These are phyloP conservation scores for Cordia subcordata DNA, from an alignment of 257 asterid species.

Conservation along the genomic window DNA sequence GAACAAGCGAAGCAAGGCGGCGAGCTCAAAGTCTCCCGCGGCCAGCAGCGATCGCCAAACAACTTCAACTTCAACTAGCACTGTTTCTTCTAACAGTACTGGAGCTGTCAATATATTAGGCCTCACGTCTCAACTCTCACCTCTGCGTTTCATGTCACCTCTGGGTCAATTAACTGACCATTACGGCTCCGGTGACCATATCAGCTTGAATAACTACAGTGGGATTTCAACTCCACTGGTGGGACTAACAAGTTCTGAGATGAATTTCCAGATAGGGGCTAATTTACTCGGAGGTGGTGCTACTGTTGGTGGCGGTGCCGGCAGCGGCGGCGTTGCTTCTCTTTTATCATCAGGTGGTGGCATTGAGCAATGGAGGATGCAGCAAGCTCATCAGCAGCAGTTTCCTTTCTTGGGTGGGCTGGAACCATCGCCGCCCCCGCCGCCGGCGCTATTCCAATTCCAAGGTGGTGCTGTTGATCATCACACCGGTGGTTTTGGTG, in stretches of 20 bases:
- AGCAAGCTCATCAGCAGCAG: slow-evolving; percentile 35
- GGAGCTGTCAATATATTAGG: slow-evolving; percentile 10
- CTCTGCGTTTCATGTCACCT: slow-evolving; percentile 61
- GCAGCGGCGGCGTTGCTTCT: not conserved
- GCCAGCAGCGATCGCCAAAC: slow-evolving; percentile 42
- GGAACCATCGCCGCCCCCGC: slow-evolving; percentile 16
- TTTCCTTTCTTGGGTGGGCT: slow-evolving; percentile 56
- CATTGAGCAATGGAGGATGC: slow-evolving; percentile 70
- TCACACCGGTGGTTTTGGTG: slow-evolving; percentile 39
- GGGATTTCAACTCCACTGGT: slow-evolving; percentile 34
- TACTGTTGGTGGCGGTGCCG: not conserved
- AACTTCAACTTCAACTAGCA: slow-evolving; percentile 42
- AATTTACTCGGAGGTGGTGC: slow-evolving; percentile 30
- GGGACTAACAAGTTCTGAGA: slow-evolving; percentile 32
- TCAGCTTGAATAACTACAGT: slow-evolving; percentile 37
- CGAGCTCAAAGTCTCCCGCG: slow-evolving; percentile 59
- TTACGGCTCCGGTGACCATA: slow-evolving; percentile 28
- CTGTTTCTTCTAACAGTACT: slow-evolving; percentile 31
- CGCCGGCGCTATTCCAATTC: slow-evolving; percentile 37
- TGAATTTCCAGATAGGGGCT: slow-evolving; percentile 40
- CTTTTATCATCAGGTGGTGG: slow-evolving; percentile 15
- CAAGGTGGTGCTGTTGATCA: slow-evolving; percentile 24
- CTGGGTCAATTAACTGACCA: slow-evolving; percentile 47
- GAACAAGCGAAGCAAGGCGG: slow-evolving; percentile 61
- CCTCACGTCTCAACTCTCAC: slow-evolving; percentile 45